Evolutionary conservation across 148 eudicot species (phyloP).

Genomic region (Suaeda aralocaspica): DNA sequence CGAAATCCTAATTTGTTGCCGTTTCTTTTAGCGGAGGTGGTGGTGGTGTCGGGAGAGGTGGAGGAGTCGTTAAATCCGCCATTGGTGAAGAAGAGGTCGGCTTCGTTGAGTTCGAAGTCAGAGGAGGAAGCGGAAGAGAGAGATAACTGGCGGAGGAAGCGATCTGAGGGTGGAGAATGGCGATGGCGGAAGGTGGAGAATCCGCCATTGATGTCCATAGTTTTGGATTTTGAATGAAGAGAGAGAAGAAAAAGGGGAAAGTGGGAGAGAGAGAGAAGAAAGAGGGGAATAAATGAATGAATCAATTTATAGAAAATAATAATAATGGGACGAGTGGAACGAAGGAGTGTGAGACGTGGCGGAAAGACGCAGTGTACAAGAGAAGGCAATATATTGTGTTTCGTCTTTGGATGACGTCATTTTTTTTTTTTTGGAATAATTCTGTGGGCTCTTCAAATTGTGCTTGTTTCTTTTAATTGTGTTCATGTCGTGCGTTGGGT

Average conservation of each 20-base stretch:
- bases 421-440: too few species aligned
- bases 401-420: slow-evolving; percentile 5
- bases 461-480: too few species aligned
- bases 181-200: slow-evolving; percentile 34
- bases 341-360: slow-evolving; percentile 20
- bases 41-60: neutral
- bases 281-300: slow-evolving; percentile 7
- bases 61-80: slow-evolving; percentile 31
- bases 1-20: slow-evolving; percentile 13
- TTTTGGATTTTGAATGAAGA: neutral
- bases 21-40: neutral
- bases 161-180: slow-evolving; percentile 45
- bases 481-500: too few species aligned
- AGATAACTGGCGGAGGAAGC: slow-evolving; percentile 43
- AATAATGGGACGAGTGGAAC: too few species aligned
- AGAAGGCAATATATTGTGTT: neutral
- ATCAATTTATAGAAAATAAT: too few species aligned
- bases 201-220: slow-evolving; percentile 37
- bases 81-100: slow-evolving; percentile 47
- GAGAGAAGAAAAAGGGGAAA: neutral
- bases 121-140: slow-evolving; percentile 23
- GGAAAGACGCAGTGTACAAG: slow-evolving; percentile 15
- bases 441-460: too few species aligned
- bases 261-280: neutral
- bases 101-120: slow-evolving; percentile 53